Base-by-base conservation (phyloP, 2,329 filamentous ascomycete species). In the Diaporthe citri region DNA sequence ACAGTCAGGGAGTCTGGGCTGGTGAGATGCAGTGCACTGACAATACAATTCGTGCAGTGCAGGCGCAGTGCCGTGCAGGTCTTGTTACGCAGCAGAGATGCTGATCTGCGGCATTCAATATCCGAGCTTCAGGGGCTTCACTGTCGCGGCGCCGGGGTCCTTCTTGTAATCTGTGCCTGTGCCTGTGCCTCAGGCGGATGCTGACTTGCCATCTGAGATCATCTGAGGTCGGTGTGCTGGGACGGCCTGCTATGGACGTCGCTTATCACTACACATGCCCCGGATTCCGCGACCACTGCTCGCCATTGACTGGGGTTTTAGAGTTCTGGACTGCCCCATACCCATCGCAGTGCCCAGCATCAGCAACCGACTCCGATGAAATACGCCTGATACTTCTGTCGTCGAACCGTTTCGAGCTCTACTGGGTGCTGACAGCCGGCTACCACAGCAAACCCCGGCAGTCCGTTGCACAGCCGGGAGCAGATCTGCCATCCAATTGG, bases 101-200 rank as follows among this genome's bases (percentile, higher is more conserved):
- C 71, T 56, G 71, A 72, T 72, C 57, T 72, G 51, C 71, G 55
- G 46, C 25, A 69, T 34, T 41, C 64, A 69, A 69, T 55, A 69
- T 69, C 64, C 48, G 48, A 55, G 64, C 48, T 34, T 69, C 48
- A 69, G 64, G 64, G 64, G 64, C 64, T 69, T 69, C 15, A 52
- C 48, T 69, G n/a, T 55, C 64, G 48, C 60, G 8, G 41, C 64
- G 31, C 64, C 31, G 34, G 46, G 64, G 22, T 39, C n/a, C 34
- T n/a, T 39, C 64, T 34, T 52, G 64, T 67, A 31, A 34, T 15
- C 41, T 48, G 22, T 22, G 39, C 59, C 36, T 43, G 43, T 48
- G 60, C 60, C 62, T 66, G 31, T 52, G 46, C 46, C 64, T 12
- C 22, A 20, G 31, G 28, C 22, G 34, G 15, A 17, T 28, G 46